Conservation (phyloP, 2,329 filamentous ascomycete genomes). For the Nigrospora osmanthi region DNA sequence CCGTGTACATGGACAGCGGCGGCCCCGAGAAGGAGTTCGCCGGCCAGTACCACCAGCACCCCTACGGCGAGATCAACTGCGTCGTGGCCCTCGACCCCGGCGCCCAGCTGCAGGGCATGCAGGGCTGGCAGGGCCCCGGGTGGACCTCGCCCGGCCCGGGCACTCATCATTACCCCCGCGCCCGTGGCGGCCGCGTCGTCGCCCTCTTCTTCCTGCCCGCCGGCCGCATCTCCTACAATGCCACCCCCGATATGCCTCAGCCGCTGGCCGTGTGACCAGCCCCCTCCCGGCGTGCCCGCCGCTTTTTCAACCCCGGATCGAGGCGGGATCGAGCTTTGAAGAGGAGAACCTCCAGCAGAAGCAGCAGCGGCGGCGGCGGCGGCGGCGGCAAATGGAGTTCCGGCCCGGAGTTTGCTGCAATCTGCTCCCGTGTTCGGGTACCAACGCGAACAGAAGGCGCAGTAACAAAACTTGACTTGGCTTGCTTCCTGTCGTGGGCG, state of each 20-base stretch:
- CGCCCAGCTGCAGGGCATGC: constrained; percentile 46
- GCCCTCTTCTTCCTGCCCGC: constrained; percentile 48
- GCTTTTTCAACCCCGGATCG: too few species aligned
- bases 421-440: too few species aligned
- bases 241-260: constrained; percentile 32
- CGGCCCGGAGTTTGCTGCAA: too few species aligned
- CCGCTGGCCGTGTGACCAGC: constrained; percentile 11
- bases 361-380: too few species aligned
- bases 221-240: constrained; percentile 42
- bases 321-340: too few species aligned
- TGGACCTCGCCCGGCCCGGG: constrained; percentile 48
- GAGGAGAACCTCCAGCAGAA: too few species aligned
- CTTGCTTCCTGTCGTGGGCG: too few species aligned
- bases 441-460: too few species aligned
- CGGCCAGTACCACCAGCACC: constrained; percentile 46
- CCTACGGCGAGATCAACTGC: constrained; percentile 49
- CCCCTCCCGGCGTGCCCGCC: too few species aligned
- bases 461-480: too few species aligned
- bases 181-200: constrained; percentile 39
- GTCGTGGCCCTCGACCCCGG: constrained; percentile 39
- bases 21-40: constrained; percentile 28
- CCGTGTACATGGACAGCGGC: constrained; percentile 46
- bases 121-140: constrained; percentile 46
- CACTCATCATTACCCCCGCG: constrained; percentile 49
- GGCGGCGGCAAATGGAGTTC: too few species aligned